Conservation (phyloP, 2,329 filamentous ascomycete species). For the Ascochyta pisi region DNA sequence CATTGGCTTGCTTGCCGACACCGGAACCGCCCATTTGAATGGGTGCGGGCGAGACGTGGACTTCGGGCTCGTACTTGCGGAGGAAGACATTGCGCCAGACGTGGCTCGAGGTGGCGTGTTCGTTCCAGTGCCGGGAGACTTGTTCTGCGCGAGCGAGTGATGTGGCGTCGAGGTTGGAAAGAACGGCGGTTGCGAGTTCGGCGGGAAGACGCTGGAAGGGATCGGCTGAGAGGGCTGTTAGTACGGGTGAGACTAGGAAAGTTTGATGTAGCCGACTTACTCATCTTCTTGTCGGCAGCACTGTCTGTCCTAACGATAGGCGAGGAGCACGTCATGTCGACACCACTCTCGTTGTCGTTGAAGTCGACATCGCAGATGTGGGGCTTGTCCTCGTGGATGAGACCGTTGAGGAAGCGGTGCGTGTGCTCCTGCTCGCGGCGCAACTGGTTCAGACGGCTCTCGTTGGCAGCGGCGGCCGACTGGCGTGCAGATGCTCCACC, state of each 20-base stretch:
- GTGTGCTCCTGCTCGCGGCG: slow-evolving; percentile 45
- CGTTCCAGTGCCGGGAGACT: slow-evolving; percentile 65
- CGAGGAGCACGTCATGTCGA: slow-evolving; percentile 47
- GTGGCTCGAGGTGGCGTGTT: slow-evolving; percentile 61
- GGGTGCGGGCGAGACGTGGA: slow-evolving; percentile 54
- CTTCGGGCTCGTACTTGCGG: slow-evolving; percentile 58
- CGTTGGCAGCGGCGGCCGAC: slow-evolving; percentile 46
- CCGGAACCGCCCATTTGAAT: slow-evolving; percentile 61
- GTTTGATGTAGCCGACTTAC: slow-evolving; percentile 27
- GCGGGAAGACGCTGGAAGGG: slow-evolving; percentile 62
- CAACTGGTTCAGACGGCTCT: slow-evolving; percentile 37
- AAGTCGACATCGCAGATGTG: slow-evolving; percentile 31
- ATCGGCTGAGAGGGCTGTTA: slow-evolving; percentile 50
- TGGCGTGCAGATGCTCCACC: slow-evolving; percentile 44
- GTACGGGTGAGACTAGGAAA: not conserved
- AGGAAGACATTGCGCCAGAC: slow-evolving; percentile 71
- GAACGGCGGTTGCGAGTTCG: slow-evolving; percentile 65
- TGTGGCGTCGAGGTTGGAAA: slow-evolving; percentile 65
- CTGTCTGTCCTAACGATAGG: slow-evolving; percentile 43
- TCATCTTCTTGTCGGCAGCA: slow-evolving; percentile 44
- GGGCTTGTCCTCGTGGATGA: slow-evolving; percentile 25
- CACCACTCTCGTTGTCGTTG: slow-evolving; percentile 48
- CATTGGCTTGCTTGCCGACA: slow-evolving; percentile 56
- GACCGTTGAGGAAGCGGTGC: slow-evolving; percentile 40
- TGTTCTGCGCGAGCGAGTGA: slow-evolving; percentile 63